These are phyloP conservation scores for Alternaria incomplexa DNA, from an alignment of 2,329 filamentous ascomycete genomes.

Conservation along the genomic window DNA sequence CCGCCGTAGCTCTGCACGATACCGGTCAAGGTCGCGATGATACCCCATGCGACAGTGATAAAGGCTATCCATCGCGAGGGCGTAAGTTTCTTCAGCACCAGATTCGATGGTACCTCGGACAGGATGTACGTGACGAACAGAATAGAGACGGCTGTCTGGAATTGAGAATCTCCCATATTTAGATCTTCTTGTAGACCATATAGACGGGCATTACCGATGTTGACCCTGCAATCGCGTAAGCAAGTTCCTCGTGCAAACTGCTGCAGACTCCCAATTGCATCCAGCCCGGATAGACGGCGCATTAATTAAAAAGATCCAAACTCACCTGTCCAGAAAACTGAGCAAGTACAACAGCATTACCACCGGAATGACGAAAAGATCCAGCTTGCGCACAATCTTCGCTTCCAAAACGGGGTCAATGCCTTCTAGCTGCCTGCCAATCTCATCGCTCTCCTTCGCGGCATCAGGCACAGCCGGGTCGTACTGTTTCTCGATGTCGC, in stretches of 20 bases:
- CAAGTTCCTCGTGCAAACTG: neutral
- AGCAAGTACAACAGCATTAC: constrained; percentile 75
- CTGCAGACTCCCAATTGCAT: neutral
- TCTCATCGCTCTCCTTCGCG: constrained; percentile 28
- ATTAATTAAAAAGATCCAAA: constrained; percentile 6
- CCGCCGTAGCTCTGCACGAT: constrained; percentile 69
- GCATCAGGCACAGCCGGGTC: constrained; percentile 14
- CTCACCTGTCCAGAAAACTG: constrained; percentile 74
- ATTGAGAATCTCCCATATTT: constrained; percentile 67
- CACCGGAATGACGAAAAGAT: constrained; percentile 68
- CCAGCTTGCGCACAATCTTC: constrained; percentile 68
- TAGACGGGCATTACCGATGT: constrained; percentile 73
- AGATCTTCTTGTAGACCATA: constrained; percentile 70
- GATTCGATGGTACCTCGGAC: constrained; percentile 54
- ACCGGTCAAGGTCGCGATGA: constrained; percentile 71
- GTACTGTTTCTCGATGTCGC: constrained; percentile 35
- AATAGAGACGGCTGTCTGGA: constrained; percentile 61
- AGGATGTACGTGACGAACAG: constrained; percentile 56
- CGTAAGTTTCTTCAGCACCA: constrained; percentile 54
- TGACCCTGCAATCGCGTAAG: constrained; percentile 54
- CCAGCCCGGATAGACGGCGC: neutral
- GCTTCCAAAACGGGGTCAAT: constrained; percentile 55
- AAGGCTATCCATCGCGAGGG: constrained; percentile 62
- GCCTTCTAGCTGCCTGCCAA: constrained; percentile 35
- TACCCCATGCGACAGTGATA: constrained; percentile 65